Evolutionary conservation across 2,329 filamentous ascomycete genomes (phyloP).

Genomic region (Chrysosphaeria jannelii): DNA sequence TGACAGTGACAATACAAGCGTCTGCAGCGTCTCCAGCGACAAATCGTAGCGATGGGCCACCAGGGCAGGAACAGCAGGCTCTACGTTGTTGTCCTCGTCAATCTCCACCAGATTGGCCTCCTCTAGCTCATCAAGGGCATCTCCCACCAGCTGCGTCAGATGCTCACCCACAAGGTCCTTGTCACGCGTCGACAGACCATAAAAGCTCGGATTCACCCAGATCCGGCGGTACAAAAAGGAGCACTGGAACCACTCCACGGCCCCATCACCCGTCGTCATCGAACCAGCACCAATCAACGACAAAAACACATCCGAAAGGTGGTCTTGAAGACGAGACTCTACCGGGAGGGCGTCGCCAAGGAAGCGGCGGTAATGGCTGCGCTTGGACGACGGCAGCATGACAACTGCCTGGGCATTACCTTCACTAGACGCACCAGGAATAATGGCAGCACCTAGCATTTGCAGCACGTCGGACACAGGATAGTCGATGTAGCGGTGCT

Average conservation of each 20-base stretch:
- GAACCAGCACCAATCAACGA: slow-evolving; percentile 92
- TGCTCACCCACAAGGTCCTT: slow-evolving; percentile 85
- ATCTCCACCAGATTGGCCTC: slow-evolving; percentile 91
- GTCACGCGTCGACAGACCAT: slow-evolving; percentile 62
- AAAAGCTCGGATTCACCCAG: slow-evolving; percentile 87
- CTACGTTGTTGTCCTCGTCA: slow-evolving; percentile 72
- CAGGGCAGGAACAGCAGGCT: slow-evolving; percentile 85
- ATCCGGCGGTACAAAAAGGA: slow-evolving; percentile 94
- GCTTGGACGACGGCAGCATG: slow-evolving; percentile 82
- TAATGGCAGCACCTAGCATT: slow-evolving; percentile 87
- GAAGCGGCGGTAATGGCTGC: slow-evolving; percentile 98
- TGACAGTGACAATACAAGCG: slow-evolving; percentile 72
- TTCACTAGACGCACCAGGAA: slow-evolving; percentile 46
- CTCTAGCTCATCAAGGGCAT: slow-evolving; percentile 62
- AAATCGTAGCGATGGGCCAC: slow-evolving; percentile 99
- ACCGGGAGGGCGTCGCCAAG: slow-evolving; percentile 84
- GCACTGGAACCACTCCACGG: slow-evolving; percentile 94
- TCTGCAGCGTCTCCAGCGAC: slow-evolving; percentile 98
- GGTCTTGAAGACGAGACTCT: slow-evolving; percentile 76
- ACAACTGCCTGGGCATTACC: slow-evolving; percentile 32
- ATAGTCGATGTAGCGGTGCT: slow-evolving; percentile 94
- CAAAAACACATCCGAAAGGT: slow-evolving; percentile 84
- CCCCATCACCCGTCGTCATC: slow-evolving; percentile 83
- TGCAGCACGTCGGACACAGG: slow-evolving; percentile 79
- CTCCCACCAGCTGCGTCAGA: slow-evolving; percentile 81